Conservation (phyloP, 2,329 filamentous ascomycete genomes). For the Diaporthe caulivora region DNA sequence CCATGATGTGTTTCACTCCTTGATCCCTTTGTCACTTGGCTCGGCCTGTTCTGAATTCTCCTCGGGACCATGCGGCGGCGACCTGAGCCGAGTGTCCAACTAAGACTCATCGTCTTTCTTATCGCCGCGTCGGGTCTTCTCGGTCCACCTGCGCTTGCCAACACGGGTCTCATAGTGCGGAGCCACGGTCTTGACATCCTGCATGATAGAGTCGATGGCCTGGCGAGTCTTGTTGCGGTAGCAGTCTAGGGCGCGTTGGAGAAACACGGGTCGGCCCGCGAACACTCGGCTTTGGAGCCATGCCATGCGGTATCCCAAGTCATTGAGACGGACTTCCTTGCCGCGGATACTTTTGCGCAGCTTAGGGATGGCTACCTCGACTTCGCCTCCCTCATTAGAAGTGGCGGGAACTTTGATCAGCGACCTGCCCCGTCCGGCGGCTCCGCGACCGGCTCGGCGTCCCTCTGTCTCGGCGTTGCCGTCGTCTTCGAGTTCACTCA, state of each 20-base stretch:
- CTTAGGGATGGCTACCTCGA: conserved; percentile 80
- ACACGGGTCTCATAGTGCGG: conserved; percentile 91
- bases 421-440: conserved; percentile 48
- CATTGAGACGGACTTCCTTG: conserved; percentile 92
- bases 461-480: conserved; percentile 65
- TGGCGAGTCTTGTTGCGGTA: conserved; percentile 93
- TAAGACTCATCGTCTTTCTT: conserved; percentile 50
- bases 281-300: conserved; percentile 97
- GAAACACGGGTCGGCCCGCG: conserved; percentile 84
- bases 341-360: conserved; percentile 77
- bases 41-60: background rate
- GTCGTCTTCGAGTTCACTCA: conserved; percentile 68
- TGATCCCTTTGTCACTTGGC: background rate
- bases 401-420: conserved; percentile 73
- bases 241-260: conserved; percentile 92
- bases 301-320: conserved; percentile 93
- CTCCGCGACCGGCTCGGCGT: conserved; percentile 53
- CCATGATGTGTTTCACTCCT: background rate
- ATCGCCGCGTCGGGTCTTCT: conserved; percentile 61
- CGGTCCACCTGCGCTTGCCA: conserved; percentile 83
- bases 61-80: background rate
- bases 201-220: conserved; percentile 82
- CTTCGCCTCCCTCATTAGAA: conserved; percentile 74
- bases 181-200: conserved; percentile 79
- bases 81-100: conserved; percentile 25